Conservation (phyloP, 2,329 filamentous ascomycete genomes). For the Davidsoniella eucalypti region DNA sequence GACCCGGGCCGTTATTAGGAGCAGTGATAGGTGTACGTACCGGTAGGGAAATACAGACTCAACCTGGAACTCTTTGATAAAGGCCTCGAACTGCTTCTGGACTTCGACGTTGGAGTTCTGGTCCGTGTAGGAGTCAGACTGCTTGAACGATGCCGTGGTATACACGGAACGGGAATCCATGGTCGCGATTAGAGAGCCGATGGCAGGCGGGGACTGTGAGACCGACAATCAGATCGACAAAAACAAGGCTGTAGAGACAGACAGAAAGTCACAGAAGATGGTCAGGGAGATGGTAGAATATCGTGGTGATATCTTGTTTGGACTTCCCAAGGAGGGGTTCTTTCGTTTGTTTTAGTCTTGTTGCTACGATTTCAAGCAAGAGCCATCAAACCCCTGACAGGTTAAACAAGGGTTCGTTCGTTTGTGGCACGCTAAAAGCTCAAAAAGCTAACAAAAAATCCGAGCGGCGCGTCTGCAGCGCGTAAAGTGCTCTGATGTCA, state of each 20-base stretch:
- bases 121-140: slow-evolving; percentile 45
- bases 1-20: background rate
- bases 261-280: no score
- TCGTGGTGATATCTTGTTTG: background rate
- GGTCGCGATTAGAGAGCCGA: background rate
- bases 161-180: slow-evolving; percentile 12
- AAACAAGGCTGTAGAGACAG: background rate
- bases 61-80: slow-evolving; percentile 28
- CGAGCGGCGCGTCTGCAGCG: background rate
- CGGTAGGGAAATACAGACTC: slow-evolving; percentile 9
- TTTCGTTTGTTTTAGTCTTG: background rate
- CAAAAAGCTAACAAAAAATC: background rate
- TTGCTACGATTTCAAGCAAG: background rate
- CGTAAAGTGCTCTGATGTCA: background rate
- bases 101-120: slow-evolving; percentile 56
- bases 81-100: slow-evolving; percentile 69
- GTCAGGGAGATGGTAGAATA: background rate
- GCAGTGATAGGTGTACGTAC: background rate
- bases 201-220: background rate
- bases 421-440: no score
- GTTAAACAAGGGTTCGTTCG: no score
- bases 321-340: background rate
- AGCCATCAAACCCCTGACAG: no score
- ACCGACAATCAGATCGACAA: background rate
- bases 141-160: slow-evolving; percentile 10